These are phyloP conservation scores for Xanthoceras sorbifolium DNA, from an alignment of 345 rosid species.

Conservation along the genomic window DNA sequence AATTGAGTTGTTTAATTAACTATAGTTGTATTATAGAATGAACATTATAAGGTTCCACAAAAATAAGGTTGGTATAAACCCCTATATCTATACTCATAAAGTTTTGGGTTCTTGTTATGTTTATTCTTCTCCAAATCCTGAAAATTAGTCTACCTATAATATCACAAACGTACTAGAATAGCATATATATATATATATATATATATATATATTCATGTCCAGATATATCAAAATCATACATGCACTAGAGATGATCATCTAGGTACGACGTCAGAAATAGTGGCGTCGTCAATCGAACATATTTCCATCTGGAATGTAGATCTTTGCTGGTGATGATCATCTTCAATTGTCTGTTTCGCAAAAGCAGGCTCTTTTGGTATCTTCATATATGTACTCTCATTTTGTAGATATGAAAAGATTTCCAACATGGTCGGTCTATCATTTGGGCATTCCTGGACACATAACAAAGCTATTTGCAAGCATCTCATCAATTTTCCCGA, in stretches of 20 bases:
- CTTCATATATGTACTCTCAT: background rate
- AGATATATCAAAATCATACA: too few species aligned
- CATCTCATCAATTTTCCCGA: background rate
- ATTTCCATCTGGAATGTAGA: background rate
- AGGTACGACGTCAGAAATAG: background rate
- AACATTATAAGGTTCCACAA: too few species aligned
- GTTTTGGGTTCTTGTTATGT: too few species aligned
- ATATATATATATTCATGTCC: too few species aligned
- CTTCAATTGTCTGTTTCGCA: background rate
- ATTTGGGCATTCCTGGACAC: slow-evolving; percentile 5
- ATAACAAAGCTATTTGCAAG: slow-evolving; percentile 5
- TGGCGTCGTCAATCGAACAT: background rate
- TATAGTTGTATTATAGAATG: too few species aligned
- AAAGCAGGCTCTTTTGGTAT: background rate
- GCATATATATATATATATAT: too few species aligned
- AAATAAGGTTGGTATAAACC: too few species aligned
- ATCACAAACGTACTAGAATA: too few species aligned
- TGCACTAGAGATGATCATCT: slow-evolving; percentile 2
- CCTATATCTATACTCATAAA: too few species aligned
- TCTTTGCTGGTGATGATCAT: background rate
- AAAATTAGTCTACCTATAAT: too few species aligned
- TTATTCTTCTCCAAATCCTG: too few species aligned
- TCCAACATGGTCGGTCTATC: slow-evolving; percentile 13
- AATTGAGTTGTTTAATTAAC: too few species aligned
- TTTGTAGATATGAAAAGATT: background rate